Conservation (phyloP, 75 land plant genomes). For the Sequoia sempervirens region DNA sequence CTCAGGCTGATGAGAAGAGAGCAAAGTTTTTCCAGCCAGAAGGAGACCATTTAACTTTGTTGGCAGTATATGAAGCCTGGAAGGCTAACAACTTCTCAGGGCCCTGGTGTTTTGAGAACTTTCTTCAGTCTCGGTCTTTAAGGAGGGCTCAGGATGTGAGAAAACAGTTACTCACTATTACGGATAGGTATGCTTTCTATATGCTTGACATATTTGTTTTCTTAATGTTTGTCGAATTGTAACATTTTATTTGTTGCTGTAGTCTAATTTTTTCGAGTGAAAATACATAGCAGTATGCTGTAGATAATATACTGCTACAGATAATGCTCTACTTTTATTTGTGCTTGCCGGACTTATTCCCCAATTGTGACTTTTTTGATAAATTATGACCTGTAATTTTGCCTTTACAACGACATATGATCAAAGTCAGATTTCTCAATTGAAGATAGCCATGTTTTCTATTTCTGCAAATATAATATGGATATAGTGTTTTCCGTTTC, state of each 20-base stretch:
- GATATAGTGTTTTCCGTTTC: too few relatives aligned
- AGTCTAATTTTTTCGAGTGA: background rate
- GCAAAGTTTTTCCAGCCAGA: conserved; percentile 29
- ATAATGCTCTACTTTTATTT: too few relatives aligned
- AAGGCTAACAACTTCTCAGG: conserved; percentile 13
- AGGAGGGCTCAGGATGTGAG: conserved; percentile 90
- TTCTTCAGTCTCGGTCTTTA: conserved; percentile 77
- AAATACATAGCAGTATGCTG: background rate
- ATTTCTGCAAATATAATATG: too few relatives aligned
- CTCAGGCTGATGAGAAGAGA: conserved; percentile 14
- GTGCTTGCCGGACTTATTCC: too few relatives aligned
- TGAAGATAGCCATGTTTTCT: too few relatives aligned
- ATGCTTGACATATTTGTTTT: background rate
- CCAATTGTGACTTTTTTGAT: too few relatives aligned
- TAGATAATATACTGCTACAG: too few relatives aligned
- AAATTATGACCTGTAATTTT: too few relatives aligned
- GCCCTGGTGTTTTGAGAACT: conserved; percentile 34
- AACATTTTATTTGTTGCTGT: background rate
- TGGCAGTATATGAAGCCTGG: conserved; percentile 20
- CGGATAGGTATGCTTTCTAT: conserved; percentile 60
- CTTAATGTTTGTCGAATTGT: background rate
- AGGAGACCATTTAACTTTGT: conserved; percentile 36
- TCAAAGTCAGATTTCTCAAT: too few relatives aligned
- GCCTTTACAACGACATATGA: too few relatives aligned
- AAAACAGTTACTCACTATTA: conserved; percentile 81